Evolutionary conservation across 2,329 filamentous ascomycete genomes (phyloP), one percentile per base, ranked within the genome.

Genomic region (Dothistroma pini): DNA sequence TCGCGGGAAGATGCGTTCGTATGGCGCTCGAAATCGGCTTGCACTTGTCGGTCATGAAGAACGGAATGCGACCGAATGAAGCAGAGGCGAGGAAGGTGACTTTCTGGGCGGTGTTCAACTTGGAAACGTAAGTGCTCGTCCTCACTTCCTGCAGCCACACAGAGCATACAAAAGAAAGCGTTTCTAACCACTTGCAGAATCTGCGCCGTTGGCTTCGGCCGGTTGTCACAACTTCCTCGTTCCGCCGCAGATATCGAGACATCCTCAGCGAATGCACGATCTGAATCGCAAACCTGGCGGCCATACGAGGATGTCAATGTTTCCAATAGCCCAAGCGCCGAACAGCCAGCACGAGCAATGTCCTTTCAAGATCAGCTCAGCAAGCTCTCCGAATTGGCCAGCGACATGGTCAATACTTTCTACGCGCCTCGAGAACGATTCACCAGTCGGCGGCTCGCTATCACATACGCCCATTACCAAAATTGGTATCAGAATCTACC

Each of bases 21-120:
- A 81, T 91, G 63, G 88, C 87, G 32, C 79, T 91, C 41, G 89
- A 90, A 71, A 86, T 90, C 79, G 87, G 87, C 0, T 73, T 91
- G 51, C 87, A 91, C 70, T 78, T 84, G 25, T 75, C 75, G 11
- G 67, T 70, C 2, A 72, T 75, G 25, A 70, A 71, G 34, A 67
- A 68, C 19, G 69, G 66, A 29, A 63, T 80, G 57, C 75, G 73
- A 6, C 67, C 75, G 14, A 71, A 72, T 16, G 80, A 83, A 49
- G 69, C 78, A 32, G 78, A 81, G 65, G 79, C 80, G 31, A 77
- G 80, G 12, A 80, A 78, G 55, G 77, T 80, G 12, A 82, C 81
- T 0, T 84, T 84, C 57, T 84, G 81, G 82, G 81, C 79, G 16
- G 77, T 78, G 52, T 83, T 81, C 66, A 78, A 77, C 11, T 70